A percentile compares a stretch with the other conserved stretches of the same genome.
Conservation (phyloP, 257 asterid genomes). For the Marsdenia floribunda region DNA sequence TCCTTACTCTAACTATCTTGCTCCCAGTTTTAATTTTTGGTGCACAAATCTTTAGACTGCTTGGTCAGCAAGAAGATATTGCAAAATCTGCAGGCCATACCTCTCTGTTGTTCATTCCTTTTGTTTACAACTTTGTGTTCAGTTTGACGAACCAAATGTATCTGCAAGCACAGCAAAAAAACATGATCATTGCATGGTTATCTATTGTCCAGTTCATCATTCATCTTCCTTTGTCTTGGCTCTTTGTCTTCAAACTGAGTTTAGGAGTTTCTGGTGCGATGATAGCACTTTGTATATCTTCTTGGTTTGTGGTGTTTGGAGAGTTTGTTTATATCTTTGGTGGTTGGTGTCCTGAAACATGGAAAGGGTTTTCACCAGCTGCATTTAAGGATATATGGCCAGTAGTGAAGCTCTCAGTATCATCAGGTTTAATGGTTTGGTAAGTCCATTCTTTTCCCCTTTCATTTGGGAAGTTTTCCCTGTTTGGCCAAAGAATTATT, state of each 20-base stretch:
- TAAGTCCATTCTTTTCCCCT: conserved; percentile 22
- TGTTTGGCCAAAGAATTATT: background rate
- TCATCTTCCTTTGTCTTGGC: conserved; percentile 74
- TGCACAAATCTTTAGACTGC: conserved; percentile 53
- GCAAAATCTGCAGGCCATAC: conserved; percentile 59
- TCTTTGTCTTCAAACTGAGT: conserved; percentile 40
- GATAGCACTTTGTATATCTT: conserved; percentile 60
- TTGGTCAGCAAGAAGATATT: conserved; percentile 49
- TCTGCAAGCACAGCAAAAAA: conserved; percentile 91
- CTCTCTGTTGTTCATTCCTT: conserved; percentile 67
- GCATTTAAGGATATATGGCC: conserved; percentile 71
- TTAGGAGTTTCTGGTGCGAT: conserved; percentile 77
- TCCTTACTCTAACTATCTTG: conserved; percentile 47
- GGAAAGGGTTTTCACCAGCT: conserved; percentile 69
- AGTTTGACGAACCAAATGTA: conserved; percentile 73
- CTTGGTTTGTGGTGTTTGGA: conserved; percentile 57
- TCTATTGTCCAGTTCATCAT: conserved; percentile 42
- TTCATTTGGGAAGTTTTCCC: background rate
- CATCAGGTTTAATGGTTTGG: conserved; percentile 91
- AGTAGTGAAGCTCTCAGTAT: conserved; percentile 70
- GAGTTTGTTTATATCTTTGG: conserved; percentile 70
- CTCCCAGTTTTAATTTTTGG: conserved; percentile 66
- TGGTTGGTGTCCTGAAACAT: conserved; percentile 79
- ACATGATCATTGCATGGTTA: conserved; percentile 61
- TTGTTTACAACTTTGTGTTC: conserved; percentile 40